A percentile compares a stretch with the other conserved stretches of the same genome.
Conservation (phyloP, 2,329 filamentous ascomycete species). For the Arthrobotrys entomopaga region DNA sequence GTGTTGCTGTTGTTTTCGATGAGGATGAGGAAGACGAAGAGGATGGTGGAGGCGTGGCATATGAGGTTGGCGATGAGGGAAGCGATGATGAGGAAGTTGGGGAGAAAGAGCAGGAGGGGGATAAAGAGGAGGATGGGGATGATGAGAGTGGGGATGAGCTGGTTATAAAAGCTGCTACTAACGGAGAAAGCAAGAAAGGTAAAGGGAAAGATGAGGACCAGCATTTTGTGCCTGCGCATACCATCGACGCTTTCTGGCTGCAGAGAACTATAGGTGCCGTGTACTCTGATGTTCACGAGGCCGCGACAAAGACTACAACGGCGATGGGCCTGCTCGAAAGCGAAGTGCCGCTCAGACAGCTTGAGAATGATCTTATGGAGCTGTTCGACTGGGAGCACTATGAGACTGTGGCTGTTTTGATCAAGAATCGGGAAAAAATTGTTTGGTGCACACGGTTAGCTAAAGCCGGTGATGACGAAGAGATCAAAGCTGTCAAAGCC, state of each 20-base stretch:
- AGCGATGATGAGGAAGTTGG: constrained; percentile 74
- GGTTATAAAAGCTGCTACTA: constrained; percentile 77
- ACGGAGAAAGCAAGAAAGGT: constrained; percentile 62
- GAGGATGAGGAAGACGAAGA: constrained; percentile 85
- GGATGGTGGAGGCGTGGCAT: constrained; percentile 74
- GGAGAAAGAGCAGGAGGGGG: constrained; percentile 63
- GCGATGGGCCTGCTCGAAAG: constrained; percentile 85
- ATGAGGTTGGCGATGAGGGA: constrained; percentile 85
- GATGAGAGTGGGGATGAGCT: constrained; percentile 77
- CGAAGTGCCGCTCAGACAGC: constrained; percentile 86
- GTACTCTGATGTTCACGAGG: constrained; percentile 89
- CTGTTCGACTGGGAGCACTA: constrained; percentile 97
- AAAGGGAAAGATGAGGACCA: constrained; percentile 66
- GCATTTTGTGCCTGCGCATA: constrained; percentile 78
- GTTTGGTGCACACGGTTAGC: constrained; percentile 94
- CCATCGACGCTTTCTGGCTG: constrained; percentile 97
- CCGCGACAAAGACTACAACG: constrained; percentile 89
- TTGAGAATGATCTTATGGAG: constrained; percentile 98
- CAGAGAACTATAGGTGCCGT: constrained; percentile 89
- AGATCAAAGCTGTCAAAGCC: constrained; percentile 80
- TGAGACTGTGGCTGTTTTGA: constrained; percentile 88
- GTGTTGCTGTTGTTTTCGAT: constrained; percentile 97
- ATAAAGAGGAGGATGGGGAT: constrained; percentile 65
- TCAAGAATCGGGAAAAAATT: constrained; percentile 90
- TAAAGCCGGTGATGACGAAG: constrained; percentile 77